Base-by-base conservation (phyloP, 306 rosid species). In the Amphicarpaea edgeworthii region DNA sequence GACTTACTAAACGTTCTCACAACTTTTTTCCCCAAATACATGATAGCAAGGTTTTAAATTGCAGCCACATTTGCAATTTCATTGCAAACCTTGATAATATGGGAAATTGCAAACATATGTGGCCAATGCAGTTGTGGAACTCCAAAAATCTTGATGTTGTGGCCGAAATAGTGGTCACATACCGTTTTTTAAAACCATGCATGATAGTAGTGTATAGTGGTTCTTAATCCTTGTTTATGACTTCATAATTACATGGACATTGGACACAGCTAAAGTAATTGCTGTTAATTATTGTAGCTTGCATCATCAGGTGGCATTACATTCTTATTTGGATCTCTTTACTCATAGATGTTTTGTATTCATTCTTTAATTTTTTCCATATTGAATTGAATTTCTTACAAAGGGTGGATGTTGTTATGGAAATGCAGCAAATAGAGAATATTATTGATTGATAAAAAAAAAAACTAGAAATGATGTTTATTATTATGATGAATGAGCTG, bases 401-500 rank as follows among this genome's bases (percentile, higher is more conserved):
- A 19, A 75, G 62, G 42, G 6, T 64, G 28, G 77, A 53, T 81
- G 38, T 50, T 72, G 59, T 53, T 67, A 21, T 83, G 81, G 76
- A 47, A 63, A 47, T 41, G 24, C 47, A 51, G 63, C 73, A 40
- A 41, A 62, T 50, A 61, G 77, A 79, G 64, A 34, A 37, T 74
- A 41, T 34, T 64, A 41, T 26, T 37, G 28, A n/a, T 43, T 68
- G 21, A 17, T 54, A 40, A 58, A 9, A 42, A 38, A 57, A 8
- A 42, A 78, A 51, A 40, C 55, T 65, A 23, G 41, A 37, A 51
- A 50, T 41, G 47, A 57, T 68, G 64, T 67, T 16, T 24, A 24
- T 38, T 23, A 7, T 50, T 66, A 76, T 77, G 86, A 71, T 45
- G 72, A 49, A 32, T 75, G 59, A 28, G 53, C 16, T 75, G 26